These are phyloP conservation scores for Fusarium mundagurra DNA, from an alignment of 2,329 filamentous ascomycete genomes.

Conservation along the genomic window DNA sequence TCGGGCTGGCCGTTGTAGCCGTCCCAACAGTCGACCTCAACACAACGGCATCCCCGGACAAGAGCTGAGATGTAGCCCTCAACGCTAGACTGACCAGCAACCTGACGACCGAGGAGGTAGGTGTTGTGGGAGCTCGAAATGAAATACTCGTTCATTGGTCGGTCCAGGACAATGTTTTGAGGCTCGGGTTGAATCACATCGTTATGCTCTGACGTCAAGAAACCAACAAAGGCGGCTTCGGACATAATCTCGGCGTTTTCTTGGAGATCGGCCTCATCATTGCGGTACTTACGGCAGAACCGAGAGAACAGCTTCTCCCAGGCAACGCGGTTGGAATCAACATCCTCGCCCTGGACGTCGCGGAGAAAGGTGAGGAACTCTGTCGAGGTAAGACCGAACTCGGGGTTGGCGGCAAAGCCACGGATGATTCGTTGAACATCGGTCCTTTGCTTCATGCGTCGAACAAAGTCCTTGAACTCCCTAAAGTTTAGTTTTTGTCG, in stretches of 20 bases:
- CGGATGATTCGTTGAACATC: slow-evolving; percentile 83
- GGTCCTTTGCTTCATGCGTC: slow-evolving; percentile 81
- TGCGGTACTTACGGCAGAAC: slow-evolving; percentile 69
- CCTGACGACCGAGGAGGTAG: slow-evolving; percentile 90
- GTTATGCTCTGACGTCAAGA: slow-evolving; percentile 79
- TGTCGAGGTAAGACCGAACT: slow-evolving; percentile 72
- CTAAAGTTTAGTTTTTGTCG: slow-evolving; percentile 76
- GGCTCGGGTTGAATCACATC: slow-evolving; percentile 70
- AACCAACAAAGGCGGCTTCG: slow-evolving; percentile 80
- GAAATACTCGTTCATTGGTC: slow-evolving; percentile 95
- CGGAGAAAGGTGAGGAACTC: slow-evolving; percentile 83
- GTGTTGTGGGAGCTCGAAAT: slow-evolving; percentile 99
- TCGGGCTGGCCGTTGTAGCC: slow-evolving; percentile 86
- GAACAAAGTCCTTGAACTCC: slow-evolving; percentile 87
- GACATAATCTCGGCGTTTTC: slow-evolving; percentile 71
- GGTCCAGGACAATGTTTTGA: slow-evolving; percentile 73
- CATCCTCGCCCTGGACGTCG: slow-evolving; percentile 78
- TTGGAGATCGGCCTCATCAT: slow-evolving; percentile 55
- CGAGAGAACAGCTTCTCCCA: slow-evolving; percentile 81
- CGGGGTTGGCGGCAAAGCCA: slow-evolving; percentile 65
- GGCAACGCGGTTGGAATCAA: slow-evolving; percentile 69
- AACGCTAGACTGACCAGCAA: slow-evolving; percentile 88
- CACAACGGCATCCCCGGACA: slow-evolving; percentile 88
- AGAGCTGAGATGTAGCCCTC: slow-evolving; percentile 94
- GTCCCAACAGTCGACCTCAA: slow-evolving; percentile 99